A percentile compares a stretch with the other conserved stretches of the same genome.
These are phyloP conservation scores for Chlorencoelia australis DNA, from an alignment of 2,329 filamentous ascomycete species.

Conservation along the genomic window DNA sequence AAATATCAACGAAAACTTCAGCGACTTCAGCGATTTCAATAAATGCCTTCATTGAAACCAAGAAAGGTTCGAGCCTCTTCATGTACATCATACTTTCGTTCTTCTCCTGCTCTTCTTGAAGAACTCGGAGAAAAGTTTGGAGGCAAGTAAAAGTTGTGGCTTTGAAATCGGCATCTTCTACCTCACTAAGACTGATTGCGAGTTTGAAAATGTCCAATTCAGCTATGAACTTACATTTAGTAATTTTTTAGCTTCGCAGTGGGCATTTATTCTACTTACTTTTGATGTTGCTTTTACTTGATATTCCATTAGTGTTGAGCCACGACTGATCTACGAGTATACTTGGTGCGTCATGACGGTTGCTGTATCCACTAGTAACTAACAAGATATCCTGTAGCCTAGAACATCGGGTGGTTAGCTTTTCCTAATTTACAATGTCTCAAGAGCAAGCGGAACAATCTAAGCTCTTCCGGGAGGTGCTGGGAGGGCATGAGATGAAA, in stretches of 20 bases:
- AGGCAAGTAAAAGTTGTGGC: background rate
- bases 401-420: too few species aligned
- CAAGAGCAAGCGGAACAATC: too few species aligned
- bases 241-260: background rate
- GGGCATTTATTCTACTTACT: background rate
- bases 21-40: background rate
- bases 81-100: background rate
- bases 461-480: too few species aligned
- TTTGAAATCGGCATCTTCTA: background rate
- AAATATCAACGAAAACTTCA: background rate
- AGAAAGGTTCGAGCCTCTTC: slow-evolving; percentile 1
- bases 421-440: too few species aligned
- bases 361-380: too few species aligned
- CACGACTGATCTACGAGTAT: too few species aligned
- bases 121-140: background rate
- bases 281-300: background rate
- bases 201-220: background rate
- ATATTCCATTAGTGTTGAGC: too few species aligned
- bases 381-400: too few species aligned
- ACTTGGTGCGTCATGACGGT: too few species aligned
- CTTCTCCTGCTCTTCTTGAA: background rate
- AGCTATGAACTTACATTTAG: background rate
- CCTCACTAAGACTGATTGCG: background rate
- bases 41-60: background rate
- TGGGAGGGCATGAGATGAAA: too few species aligned